Base-by-base conservation (phyloP, 2,329 filamentous ascomycete genomes). In the Macrophomina pseudophaseolina region DNA sequence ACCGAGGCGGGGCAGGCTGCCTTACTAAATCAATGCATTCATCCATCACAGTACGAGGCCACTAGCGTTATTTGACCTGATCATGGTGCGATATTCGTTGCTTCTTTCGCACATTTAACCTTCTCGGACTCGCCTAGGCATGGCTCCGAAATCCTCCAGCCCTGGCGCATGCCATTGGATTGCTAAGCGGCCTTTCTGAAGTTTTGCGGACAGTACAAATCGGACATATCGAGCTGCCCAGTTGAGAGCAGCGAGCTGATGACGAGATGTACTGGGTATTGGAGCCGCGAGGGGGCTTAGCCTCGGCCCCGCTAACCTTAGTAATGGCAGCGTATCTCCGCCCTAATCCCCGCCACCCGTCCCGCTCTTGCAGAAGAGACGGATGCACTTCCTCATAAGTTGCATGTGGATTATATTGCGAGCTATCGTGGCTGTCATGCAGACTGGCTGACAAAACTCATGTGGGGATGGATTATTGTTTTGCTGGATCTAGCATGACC, bases 321-420 rank as follows among this genome's bases (percentile, higher is more conserved):
- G 30, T 44, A 64, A 64, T 64, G 33, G 2, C 30, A 8, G 5
- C 3, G n/a, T 62, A 62, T 49, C 58, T 49, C 58, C 58, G 44
- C 12, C 30, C 48, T 23, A 52, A 64, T 32, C 60, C 60, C 60
- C 60, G 35, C 60, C 48, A 64, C 48, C 46, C 60, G 60, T 32
- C 14, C 48, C 48, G 48, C 18, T 12, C 30, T 28, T 48, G 58
- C 30, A 49, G 23, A 16, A 18, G n/a, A 16, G 58, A 42, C 9
- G 23, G 30, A 35, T 49, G 30, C 30, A 28, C 16, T 18, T 35
- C 35, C 14, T 32, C 12, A 16, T 33, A 23, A 23, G 23, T 2
- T 3, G 23, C 23, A 23, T 23, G 23, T 23, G 23, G 23, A 23
- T 23, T 23, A 23, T 23, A 3, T 23, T 23, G 23, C 23, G 23